Evolutionary conservation across 257 asterid genomes (phyloP), one percentile per base, ranked within the genome.

Genomic region (Penstemon barbatus): DNA sequence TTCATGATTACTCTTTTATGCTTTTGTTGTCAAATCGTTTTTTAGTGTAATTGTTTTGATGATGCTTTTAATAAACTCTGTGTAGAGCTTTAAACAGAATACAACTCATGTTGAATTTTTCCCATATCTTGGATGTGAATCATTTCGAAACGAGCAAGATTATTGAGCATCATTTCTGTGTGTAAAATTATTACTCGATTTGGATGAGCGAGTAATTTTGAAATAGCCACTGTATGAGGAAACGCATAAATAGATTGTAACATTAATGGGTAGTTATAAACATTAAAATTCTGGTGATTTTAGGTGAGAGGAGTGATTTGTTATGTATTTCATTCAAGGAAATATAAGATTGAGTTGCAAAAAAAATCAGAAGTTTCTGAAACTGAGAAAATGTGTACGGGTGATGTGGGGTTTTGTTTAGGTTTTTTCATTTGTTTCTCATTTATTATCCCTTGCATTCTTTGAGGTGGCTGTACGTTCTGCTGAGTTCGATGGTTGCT

Each of bases 11-110:
- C 69, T 38, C 33, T 58, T 57, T 39, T 33, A 9, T 66, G 76
- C 50, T 71, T 66, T 45, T 19, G 71, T 68, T 79, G 66, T 49
- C 46, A 56, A 25, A 65, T 55, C 40, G 42, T 12, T 37, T 33
- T 43, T 63, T 62, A 64, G 37, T 38, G 15, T 68, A 52, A 70
- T 76, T 69, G 65, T 50, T 69, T 46, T 41, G 63, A 7, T 77
- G 65, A 65, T 71, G 70, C 43, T 70, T 64, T 74, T 7, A 25
- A 25, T 25, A 25, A 61, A 50, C 70, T 69, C 36, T 42, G 43
- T 64, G 8, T 61, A 39, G 60, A 71, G 63, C 40, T 80, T 50
- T 52, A 45, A 40, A 65, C 15, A 57, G 64, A 45, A 56, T 63
- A 25, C 73, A 57, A 45, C 57, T 50, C 7, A 39, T 57, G 33